These are phyloP conservation scores for Allomyces macrogynus DNA, from an alignment of 192 early-diverging fungal genomes.

Conservation along the genomic window DNA sequence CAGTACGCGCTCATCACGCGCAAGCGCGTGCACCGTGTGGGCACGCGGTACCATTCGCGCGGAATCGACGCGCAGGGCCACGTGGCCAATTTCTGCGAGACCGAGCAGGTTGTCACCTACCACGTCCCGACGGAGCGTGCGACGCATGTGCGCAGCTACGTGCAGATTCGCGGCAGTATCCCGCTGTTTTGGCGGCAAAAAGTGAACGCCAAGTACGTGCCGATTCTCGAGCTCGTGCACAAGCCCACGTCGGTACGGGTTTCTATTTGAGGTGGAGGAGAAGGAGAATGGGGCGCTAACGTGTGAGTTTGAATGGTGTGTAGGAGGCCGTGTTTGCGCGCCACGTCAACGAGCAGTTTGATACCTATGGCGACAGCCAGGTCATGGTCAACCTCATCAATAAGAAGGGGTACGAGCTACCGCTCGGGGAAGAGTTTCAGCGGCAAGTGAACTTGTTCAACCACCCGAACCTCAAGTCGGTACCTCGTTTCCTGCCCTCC, in stretches of 20 bases:
- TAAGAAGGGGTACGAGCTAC: conserved; percentile 76
- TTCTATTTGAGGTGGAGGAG: neutral
- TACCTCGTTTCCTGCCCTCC: too few species aligned
- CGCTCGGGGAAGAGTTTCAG: conserved; percentile 61
- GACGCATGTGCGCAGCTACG: conserved; percentile 46
- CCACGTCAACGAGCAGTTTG: conserved; percentile 52
- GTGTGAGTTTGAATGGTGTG: neutral
- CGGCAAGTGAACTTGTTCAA: conserved; percentile 22
- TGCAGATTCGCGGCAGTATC: conserved; percentile 88
- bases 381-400: conserved; percentile 87
- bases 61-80: conserved; percentile 80
- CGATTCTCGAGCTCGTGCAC: conserved; percentile 56
- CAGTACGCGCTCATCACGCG: conserved; percentile 67
- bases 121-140: conserved; percentile 20
- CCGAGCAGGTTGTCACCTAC: conserved; percentile 71
- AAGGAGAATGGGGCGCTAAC: conserved; percentile 1
- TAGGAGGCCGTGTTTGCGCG: conserved; percentile 43
- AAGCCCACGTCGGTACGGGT: conserved; percentile 39
- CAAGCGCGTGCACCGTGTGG: conserved; percentile 56
- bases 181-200: conserved; percentile 87
- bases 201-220: conserved; percentile 79
- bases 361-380: conserved; percentile 49
- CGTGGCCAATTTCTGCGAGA: conserved; percentile 94
- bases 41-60: conserved; percentile 80
- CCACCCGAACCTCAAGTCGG: conserved; percentile 1